These are phyloP conservation scores for Boletus subparvulus DNA, from an alignment of 768 basidiomycete genomes.

Conservation along the genomic window DNA sequence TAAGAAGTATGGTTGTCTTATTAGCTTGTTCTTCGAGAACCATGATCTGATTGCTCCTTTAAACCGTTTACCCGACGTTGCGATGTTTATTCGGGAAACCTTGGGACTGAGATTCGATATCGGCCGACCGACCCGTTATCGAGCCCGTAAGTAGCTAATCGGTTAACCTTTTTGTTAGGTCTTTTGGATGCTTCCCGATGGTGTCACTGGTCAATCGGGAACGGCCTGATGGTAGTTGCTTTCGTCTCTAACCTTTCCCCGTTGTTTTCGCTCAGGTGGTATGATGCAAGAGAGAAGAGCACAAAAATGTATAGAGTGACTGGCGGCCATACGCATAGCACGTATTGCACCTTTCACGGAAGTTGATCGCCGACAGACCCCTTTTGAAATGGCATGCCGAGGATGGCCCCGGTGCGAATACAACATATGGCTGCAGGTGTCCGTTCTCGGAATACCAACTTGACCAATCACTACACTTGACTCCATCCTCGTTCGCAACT, in stretches of 20 bases:
- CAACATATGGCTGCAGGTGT: constrained; percentile 17
- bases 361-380: constrained; percentile 25
- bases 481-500: constrained; percentile 3
- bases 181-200: constrained; percentile 6
- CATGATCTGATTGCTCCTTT: constrained; percentile 16
- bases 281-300: constrained; percentile 29
- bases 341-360: constrained; percentile 24
- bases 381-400: constrained; percentile 13
- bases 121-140: constrained; percentile 1
- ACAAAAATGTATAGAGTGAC: constrained; percentile 27
- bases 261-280: constrained; percentile 24
- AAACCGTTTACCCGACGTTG: constrained; percentile 6
- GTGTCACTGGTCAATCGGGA: constrained; percentile 6
- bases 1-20: constrained; percentile 22
- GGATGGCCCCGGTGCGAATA: constrained; percentile 12
- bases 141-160: constrained; percentile 21
- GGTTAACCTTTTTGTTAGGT: constrained; percentile 18
- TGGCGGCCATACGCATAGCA: constrained; percentile 9
- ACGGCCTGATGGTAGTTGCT: constrained; percentile 13
- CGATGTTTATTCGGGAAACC: constrained; percentile 1
- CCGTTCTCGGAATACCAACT: constrained; percentile 22
- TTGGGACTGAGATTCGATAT: constrained; percentile 10
- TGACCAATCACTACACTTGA: constrained; percentile 16
- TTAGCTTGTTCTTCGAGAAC: constrained; percentile 11
- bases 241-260: constrained; percentile 20